These are phyloP conservation scores for Arachnomyces sp. DNA, from an alignment of 2,329 filamentous ascomycete genomes.

Conservation along the genomic window DNA sequence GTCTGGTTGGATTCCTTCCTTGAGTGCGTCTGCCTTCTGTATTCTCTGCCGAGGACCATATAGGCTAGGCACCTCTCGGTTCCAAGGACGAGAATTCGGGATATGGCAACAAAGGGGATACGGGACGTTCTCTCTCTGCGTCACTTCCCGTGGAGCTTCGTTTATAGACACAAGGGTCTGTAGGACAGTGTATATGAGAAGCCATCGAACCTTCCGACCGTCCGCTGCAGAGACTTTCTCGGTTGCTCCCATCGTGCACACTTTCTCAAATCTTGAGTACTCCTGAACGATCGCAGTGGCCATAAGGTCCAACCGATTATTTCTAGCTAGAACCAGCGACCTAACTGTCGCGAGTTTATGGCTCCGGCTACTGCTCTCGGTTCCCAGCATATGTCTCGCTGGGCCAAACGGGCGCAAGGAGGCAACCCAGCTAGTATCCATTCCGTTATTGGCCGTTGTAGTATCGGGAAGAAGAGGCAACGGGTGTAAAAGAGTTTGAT, in stretches of 20 bases:
- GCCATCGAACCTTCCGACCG: constrained; percentile 70
- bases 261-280: constrained; percentile 64
- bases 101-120: constrained; percentile 53
- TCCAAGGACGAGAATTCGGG: constrained; percentile 14
- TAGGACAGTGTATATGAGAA: constrained; percentile 64
- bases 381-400: too few relatives aligned
- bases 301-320: constrained; percentile 16
- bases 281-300: constrained; percentile 53
- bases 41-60: not conserved
- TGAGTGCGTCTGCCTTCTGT: too few relatives aligned
- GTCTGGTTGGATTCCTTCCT: too few relatives aligned
- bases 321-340: too few relatives aligned
- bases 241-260: constrained; percentile 48
- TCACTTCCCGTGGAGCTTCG: constrained; percentile 54
- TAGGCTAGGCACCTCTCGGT: too few relatives aligned
- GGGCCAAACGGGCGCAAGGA: too few relatives aligned
- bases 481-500: constrained; percentile 54
- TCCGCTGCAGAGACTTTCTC: constrained; percentile 57
- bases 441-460: constrained; percentile 4
- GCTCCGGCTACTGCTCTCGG: too few relatives aligned
- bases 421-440: too few relatives aligned
- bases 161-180: constrained; percentile 64
- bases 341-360: too few relatives aligned
- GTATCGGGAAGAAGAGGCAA: constrained; percentile 58
- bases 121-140: constrained; percentile 46